These are phyloP conservation scores for Verticillium klebahnii DNA, from an alignment of 2,329 filamentous ascomycete species.

Conservation along the genomic window DNA sequence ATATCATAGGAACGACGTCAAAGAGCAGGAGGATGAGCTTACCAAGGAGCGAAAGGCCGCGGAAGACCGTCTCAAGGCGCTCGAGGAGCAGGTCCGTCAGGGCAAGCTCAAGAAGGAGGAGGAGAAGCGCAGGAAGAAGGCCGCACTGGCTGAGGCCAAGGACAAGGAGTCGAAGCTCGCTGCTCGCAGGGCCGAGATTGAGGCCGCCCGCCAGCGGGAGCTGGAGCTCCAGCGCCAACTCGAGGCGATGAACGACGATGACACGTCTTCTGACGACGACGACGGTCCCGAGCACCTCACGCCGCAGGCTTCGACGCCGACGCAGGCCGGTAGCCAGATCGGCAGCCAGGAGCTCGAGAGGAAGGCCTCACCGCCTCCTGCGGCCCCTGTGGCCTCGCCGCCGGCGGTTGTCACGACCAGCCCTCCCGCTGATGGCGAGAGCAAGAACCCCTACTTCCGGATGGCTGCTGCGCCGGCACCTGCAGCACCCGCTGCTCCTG, in stretches of 20 bases:
- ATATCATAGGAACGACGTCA: conserved; percentile 61
- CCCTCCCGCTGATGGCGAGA: conserved; percentile 64
- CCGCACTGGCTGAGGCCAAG: conserved; percentile 77
- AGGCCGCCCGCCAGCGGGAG: conserved; percentile 85
- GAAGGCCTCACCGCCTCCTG: conserved; percentile 44
- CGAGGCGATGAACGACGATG: conserved; percentile 67
- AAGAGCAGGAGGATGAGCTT: conserved; percentile 74
- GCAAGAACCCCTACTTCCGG: conserved; percentile 92
- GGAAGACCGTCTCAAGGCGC: conserved; percentile 75
- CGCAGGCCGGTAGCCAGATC: conserved; percentile 44
- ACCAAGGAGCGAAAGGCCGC: conserved; percentile 75
- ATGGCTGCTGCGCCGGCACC: conserved; percentile 49
- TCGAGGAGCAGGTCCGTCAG: conserved; percentile 90
- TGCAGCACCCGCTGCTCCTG: conserved; percentile 35
- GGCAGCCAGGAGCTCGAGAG: conserved; percentile 52
- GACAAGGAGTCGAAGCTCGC: conserved; percentile 84
- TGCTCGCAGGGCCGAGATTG: conserved; percentile 83
- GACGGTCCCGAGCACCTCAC: conserved; percentile 70
- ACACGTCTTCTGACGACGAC: conserved; percentile 73
- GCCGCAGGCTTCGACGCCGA: conserved; percentile 56
- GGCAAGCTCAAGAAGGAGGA: conserved; percentile 96
- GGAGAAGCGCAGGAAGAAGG: conserved; percentile 89
- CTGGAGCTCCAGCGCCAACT: conserved; percentile 84
- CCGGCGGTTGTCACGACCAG: conserved; percentile 47
- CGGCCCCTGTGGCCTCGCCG: conserved; percentile 43